A percentile compares a stretch with the other conserved stretches of the same genome.
These are phyloP conservation scores for Neurospora sp. DNA, from an alignment of 495 filamentous ascomycete genomes.

Conservation along the genomic window DNA sequence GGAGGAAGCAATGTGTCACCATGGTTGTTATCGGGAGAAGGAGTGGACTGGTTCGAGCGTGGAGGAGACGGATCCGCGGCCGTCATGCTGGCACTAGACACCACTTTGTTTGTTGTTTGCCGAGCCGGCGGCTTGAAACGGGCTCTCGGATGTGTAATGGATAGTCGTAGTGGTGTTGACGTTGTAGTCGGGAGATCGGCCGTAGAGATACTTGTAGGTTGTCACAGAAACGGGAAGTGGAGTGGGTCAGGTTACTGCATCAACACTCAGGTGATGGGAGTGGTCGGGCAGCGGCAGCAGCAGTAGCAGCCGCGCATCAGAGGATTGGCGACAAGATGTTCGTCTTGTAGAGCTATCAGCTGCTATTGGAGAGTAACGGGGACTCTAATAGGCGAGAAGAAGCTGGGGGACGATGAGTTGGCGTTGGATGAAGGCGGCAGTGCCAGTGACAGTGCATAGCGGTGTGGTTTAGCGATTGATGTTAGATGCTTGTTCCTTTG, in stretches of 20 bases:
- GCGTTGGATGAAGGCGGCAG: not conserved
- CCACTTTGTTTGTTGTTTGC: not conserved
- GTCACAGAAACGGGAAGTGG: not conserved
- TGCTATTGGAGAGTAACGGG: not conserved
- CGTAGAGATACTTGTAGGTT: not conserved
- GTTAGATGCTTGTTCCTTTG: not conserved
- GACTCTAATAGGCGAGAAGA: not conserved
- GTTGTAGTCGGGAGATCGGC: not conserved
- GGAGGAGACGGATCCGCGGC: slow-evolving; percentile 12
- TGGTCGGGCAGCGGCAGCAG: not conserved
- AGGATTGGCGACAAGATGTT: not conserved
- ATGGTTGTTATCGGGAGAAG: not conserved
- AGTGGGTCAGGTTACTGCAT: not conserved
- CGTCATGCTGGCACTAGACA: slow-evolving; percentile 13
- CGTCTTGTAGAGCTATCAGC: not conserved
- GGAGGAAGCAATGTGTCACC: not conserved
- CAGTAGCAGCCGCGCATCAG: not conserved
- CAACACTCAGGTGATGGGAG: not conserved
- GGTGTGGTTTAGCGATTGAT: not conserved
- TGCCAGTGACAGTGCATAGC: not conserved
- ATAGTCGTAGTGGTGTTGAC: not conserved
- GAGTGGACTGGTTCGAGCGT: slow-evolving; percentile 15
- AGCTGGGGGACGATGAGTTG: not conserved
- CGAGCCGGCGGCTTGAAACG: not conserved
- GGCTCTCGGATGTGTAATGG: not conserved